Percentiles rank a stretch among this genome's conserved stretches.
These are phyloP conservation scores for Coemansia sp. DNA, from an alignment of 192 early-diverging fungal species.

Conservation along the genomic window DNA sequence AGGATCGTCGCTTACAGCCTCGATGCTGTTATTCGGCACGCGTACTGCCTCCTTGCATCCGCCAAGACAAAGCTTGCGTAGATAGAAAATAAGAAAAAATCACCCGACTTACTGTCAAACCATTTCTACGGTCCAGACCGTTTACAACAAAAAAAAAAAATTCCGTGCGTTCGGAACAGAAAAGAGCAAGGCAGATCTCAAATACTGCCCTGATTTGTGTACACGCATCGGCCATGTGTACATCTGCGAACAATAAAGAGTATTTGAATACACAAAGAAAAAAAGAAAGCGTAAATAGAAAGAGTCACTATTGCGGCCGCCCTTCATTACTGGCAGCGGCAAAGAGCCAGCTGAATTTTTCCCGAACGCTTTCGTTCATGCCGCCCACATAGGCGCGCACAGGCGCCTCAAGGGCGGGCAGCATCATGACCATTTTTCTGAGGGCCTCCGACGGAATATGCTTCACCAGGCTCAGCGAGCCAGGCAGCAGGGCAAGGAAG, in stretches of 20 bases:
- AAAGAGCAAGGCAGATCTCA: not conserved
- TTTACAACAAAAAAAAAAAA: conserved; percentile 9
- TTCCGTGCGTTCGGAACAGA: not conserved
- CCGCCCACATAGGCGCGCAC: conserved; percentile 35
- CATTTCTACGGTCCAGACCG: not conserved
- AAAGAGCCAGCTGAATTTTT: conserved; percentile 33
- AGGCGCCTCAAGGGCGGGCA: conserved; percentile 3
- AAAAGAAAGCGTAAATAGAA: not conserved
- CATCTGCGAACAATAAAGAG: not conserved
- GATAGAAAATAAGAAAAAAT: not conserved
- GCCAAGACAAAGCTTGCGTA: not conserved
- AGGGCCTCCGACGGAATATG: conserved; percentile 24
- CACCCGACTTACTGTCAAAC: not conserved
- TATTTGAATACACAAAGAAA: conserved; percentile 2
- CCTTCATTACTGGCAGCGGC: not conserved
- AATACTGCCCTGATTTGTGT: not conserved
- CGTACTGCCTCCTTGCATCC: not conserved
- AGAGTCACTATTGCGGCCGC: not conserved
- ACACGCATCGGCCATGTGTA: conserved; percentile 4
- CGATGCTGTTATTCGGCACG: not conserved
- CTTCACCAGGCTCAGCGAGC: conserved; percentile 33
- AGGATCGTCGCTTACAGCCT: not conserved
- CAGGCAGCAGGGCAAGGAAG: conserved; percentile 27
- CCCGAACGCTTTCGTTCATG: conserved; percentile 30
- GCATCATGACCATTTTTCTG: conserved; percentile 21